These are phyloP conservation scores for Auricularia cornea DNA, from an alignment of 768 basidiomycete species.

Conservation along the genomic window DNA sequence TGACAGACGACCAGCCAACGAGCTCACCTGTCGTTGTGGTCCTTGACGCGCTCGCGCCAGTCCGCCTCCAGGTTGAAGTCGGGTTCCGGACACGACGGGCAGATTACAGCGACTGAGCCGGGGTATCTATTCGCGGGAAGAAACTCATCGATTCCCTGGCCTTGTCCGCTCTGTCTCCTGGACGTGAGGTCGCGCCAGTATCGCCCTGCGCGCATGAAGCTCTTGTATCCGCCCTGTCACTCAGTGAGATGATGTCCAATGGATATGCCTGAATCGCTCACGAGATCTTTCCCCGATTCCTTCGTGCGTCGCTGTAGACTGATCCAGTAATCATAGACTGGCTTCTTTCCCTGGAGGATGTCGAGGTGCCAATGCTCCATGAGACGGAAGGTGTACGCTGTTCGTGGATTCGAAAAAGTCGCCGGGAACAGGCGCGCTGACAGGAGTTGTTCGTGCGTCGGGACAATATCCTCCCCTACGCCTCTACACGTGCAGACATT, in stretches of 20 bases:
- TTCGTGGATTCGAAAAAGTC: background rate
- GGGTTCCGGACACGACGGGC: slow-evolving; percentile 7
- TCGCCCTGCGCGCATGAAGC: slow-evolving; percentile 1
- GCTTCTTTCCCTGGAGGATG: slow-evolving; percentile 6
- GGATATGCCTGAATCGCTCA: background rate
- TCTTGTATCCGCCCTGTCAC: slow-evolving; percentile 1
- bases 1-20: background rate
- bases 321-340: slow-evolving; percentile 3
- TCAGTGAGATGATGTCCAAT: too few relatives aligned
- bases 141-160: background rate
- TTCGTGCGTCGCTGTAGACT: background rate
- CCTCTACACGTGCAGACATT: background rate
- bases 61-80: slow-evolving; percentile 1
- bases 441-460: background rate
- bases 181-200: slow-evolving; percentile 1
- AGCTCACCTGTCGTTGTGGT: background rate
- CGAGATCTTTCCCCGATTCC: background rate
- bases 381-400: background rate
- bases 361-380: slow-evolving; percentile 1
- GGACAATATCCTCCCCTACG: background rate
- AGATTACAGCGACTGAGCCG: slow-evolving; percentile 3
- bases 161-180: slow-evolving; percentile 1
- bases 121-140: background rate
- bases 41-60: background rate
- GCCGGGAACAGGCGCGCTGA: background rate